Evolutionary conservation across 2,329 filamentous ascomycete species (phyloP), one percentile per base, ranked within the genome.

Genomic region (Cytospora schulzeri): DNA sequence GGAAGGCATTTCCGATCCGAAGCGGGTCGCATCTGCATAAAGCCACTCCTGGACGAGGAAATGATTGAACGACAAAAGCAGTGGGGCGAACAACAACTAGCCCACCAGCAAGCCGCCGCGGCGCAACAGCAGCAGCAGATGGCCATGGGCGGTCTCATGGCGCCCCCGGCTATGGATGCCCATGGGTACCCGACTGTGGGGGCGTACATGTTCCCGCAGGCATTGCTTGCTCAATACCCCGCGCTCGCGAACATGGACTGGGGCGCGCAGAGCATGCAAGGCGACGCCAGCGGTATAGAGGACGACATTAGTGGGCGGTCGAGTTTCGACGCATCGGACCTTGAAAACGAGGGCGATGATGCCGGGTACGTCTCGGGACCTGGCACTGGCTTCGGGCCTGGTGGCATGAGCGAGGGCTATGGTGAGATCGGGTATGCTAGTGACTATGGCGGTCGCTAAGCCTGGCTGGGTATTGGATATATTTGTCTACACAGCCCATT

Each of bases 1-100:
- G 95, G 95, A 2, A 87, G 93, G 14, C 95, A 97, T 78, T 99
- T 99, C 81, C 86, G 95, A 60, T 97, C 92, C 2, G 95, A 99
- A 79, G 95, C 95, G 3, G 95, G 95, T 8, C 87, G 95, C 35
- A 91, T 97, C 60, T 99, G 95, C 74, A 99, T 99, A 78, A 97
- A 96, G 71, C 93, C 95, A n/a, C 80, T 99, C 15, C 84, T 99
- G 1, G 95, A 99, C 69, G 95, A 99, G 77, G 95, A 99, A 80
- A 90, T 93, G 62, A 80, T 89, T 41, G 93, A 96, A 72, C 84
- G 92, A 38, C 91, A 96, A 72, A 88, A 90, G 55, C 80, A 84
- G 31, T 90, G 89, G 83, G 85, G 89, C 75, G 90, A 92, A 74
- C 89, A 92, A 72, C 85, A 87, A 63, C 85, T 90, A 78, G 66